A percentile compares a stretch with the other conserved stretches of the same genome.
Evolutionary conservation across 306 rosid genomes (phyloP).

Genomic region (Vigna nakashimae): DNA sequence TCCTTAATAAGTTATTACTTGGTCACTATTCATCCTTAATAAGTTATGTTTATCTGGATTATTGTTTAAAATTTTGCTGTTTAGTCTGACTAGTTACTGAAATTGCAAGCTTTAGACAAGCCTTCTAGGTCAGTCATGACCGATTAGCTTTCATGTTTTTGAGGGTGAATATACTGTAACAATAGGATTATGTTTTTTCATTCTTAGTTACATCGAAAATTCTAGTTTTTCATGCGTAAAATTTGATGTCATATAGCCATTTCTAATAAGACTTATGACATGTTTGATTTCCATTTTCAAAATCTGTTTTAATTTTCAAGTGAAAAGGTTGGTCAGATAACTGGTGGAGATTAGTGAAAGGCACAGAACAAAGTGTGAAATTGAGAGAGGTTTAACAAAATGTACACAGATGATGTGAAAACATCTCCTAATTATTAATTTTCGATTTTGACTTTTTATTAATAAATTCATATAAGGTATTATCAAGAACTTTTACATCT

Average conservation of each 20-base stretch:
- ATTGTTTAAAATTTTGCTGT: neutral
- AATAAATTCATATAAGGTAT: no score
- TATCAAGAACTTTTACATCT: no score
- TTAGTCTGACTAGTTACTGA: slow-evolving; percentile 19
- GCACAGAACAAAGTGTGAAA: neutral
- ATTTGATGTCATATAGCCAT: neutral
- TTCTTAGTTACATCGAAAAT: neutral
- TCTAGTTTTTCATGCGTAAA: neutral
- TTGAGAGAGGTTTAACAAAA: neutral
- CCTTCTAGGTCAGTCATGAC: neutral
- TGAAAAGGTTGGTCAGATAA: neutral
- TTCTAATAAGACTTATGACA: neutral
- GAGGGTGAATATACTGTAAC: neutral
- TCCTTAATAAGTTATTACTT: neutral
- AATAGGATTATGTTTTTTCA: neutral
- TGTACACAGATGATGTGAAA: neutral
- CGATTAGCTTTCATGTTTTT: neutral
- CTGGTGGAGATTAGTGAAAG: neutral
- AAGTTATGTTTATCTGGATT: no score
- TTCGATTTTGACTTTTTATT: neutral
- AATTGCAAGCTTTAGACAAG: neutral
- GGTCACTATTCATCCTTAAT: neutral
- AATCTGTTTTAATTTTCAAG: neutral
- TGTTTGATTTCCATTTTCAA: slow-evolving; percentile 9
- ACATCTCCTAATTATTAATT: neutral